Evolutionary conservation across 768 basidiomycete genomes (phyloP).

Genomic region (Podaxis pistillaris): DNA sequence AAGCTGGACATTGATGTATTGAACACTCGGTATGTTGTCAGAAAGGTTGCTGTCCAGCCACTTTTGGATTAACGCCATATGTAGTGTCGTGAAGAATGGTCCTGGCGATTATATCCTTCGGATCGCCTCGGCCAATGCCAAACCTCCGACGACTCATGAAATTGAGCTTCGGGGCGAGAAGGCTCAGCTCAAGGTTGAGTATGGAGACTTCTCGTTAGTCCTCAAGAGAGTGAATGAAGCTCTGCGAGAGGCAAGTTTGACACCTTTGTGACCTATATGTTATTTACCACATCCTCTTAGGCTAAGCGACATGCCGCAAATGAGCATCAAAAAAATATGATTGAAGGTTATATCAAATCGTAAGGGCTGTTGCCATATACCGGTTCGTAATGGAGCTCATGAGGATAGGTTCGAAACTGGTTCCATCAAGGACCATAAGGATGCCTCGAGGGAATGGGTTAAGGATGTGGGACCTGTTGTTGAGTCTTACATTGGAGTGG

Average conservation of each 20-base stretch:
- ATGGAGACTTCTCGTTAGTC: slow-evolving; percentile 69
- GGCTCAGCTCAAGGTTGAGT: slow-evolving; percentile 61
- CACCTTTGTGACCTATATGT: neutral
- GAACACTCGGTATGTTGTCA: slow-evolving; percentile 66
- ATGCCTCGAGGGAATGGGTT: slow-evolving; percentile 79
- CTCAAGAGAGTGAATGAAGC: slow-evolving; percentile 54
- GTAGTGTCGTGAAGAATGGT: slow-evolving; percentile 70
- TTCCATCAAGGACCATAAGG: slow-evolving; percentile 76
- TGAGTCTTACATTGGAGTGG: slow-evolving; percentile 78
- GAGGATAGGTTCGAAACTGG: slow-evolving; percentile 67
- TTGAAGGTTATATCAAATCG: slow-evolving; percentile 79
- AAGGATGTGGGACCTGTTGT: slow-evolving; percentile 86
- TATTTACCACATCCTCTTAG: slow-evolving; percentile 30
- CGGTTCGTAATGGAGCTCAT: neutral
- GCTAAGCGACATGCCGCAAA: slow-evolving; percentile 76
- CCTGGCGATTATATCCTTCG: slow-evolving; percentile 63
- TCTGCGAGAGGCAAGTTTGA: slow-evolving; percentile 50
- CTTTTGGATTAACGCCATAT: neutral
- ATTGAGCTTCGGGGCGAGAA: slow-evolving; percentile 40
- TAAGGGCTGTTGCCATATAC: slow-evolving; percentile 28
- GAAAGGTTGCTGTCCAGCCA: neutral
- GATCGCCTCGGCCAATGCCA: slow-evolving; percentile 64
- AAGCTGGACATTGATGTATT: slow-evolving; percentile 71
- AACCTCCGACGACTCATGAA: slow-evolving; percentile 40
- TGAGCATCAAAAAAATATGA: slow-evolving; percentile 69